Percentiles rank a stretch among this genome's conserved stretches.
Conservation (phyloP, 768 basidiomycete species). For the Thelephora aurantiotincta region DNA sequence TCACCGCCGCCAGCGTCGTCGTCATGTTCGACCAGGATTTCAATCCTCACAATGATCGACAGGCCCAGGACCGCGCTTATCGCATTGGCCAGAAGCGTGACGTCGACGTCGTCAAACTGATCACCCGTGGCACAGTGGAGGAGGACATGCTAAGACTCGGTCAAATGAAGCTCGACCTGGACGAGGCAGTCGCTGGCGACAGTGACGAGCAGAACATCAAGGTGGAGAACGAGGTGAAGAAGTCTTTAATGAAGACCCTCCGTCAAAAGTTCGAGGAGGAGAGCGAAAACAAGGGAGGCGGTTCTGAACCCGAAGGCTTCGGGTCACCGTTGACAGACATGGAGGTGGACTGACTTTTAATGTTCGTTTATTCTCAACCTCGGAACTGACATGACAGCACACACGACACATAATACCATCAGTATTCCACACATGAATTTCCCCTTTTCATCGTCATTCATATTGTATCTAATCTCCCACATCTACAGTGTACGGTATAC, state of each 20-base stretch:
- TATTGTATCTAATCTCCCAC: not conserved
- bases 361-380: too few relatives aligned
- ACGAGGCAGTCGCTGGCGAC: slow-evolving; percentile 86
- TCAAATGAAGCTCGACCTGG: slow-evolving; percentile 79
- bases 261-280: slow-evolving; percentile 63
- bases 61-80: slow-evolving; percentile 95
- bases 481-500: not conserved
- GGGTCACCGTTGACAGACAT: not conserved
- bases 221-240: slow-evolving; percentile 65
- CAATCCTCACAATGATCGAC: slow-evolving; percentile 94
- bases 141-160: slow-evolving; percentile 91
- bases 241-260: slow-evolving; percentile 71
- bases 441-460: not conserved
- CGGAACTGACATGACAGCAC: too few relatives aligned
- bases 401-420: too few relatives aligned
- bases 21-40: slow-evolving; percentile 99
- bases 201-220: slow-evolving; percentile 47
- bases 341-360: not conserved
- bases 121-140: slow-evolving; percentile 85
- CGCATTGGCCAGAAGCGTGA: slow-evolving; percentile 91
- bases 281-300: not conserved
- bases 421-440: too few relatives aligned
- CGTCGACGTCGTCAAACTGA: slow-evolving; percentile 90
- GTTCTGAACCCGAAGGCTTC: not conserved
- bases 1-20: slow-evolving; percentile 91